Evolutionary conservation across 495 filamentous ascomycete species (phyloP).

Genomic region (Neurospora sp.): DNA sequence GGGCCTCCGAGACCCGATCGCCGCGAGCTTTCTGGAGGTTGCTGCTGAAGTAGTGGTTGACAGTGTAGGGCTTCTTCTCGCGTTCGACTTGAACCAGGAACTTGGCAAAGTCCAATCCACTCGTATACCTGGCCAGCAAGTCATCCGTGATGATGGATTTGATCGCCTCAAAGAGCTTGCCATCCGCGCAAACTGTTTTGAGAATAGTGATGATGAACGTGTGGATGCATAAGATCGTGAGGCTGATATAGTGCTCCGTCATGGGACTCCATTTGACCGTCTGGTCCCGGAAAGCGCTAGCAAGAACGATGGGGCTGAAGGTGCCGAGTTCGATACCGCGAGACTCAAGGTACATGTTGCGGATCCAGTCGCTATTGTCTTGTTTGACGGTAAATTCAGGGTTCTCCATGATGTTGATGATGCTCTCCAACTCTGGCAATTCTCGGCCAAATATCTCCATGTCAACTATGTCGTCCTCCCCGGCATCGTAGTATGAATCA

Average conservation of each 20-base stretch:
- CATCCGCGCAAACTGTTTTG: constrained; percentile 12
- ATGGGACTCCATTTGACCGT: constrained; percentile 43
- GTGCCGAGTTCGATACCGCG: constrained; percentile 21
- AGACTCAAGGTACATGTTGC: constrained; percentile 7
- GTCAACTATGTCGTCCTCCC: background rate
- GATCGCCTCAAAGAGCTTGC: constrained; percentile 25
- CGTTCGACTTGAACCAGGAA: constrained; percentile 43
- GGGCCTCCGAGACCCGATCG: constrained; percentile 12
- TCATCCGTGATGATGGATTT: constrained; percentile 28
- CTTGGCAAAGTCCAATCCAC: constrained; percentile 27
- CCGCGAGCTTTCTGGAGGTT: constrained; percentile 33
- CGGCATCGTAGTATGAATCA: background rate
- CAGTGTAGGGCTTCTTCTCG: constrained; percentile 34
- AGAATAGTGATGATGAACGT: constrained; percentile 36
- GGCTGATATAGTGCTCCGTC: constrained; percentile 35
- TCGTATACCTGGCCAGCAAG: constrained; percentile 31
- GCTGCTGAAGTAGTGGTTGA: constrained; percentile 44
- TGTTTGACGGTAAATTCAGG: constrained; percentile 3
- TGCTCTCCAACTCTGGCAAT: constrained; percentile 9
- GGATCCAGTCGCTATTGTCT: constrained; percentile 8
- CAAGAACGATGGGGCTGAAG: constrained; percentile 24
- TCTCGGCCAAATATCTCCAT: background rate
- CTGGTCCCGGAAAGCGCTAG: constrained; percentile 43
- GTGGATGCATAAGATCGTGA: constrained; percentile 37
- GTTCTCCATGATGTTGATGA: background rate